A percentile compares a stretch with the other conserved stretches of the same genome.
Conservation (phyloP, 306 rosid genomes). For the Rubus idaeus region DNA sequence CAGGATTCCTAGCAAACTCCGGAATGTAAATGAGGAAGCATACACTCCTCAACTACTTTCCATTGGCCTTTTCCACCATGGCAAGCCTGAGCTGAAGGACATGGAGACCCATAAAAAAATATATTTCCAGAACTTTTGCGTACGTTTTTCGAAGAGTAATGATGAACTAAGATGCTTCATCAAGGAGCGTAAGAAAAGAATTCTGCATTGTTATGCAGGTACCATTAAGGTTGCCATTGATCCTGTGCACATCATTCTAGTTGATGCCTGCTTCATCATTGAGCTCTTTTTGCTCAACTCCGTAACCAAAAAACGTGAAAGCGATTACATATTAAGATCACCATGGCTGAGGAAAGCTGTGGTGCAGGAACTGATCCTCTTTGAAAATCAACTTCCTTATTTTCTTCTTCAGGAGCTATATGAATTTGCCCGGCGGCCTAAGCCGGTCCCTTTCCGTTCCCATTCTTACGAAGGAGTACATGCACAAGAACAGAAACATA, state of each 20-base stretch:
- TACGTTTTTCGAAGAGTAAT: slow-evolving; percentile 7
- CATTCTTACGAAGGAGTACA: not conserved
- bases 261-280: slow-evolving; percentile 36
- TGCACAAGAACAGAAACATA: not conserved
- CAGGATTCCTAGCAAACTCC: slow-evolving; percentile 39
- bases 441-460: too few relatives aligned
- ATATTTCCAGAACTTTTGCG: slow-evolving; percentile 24
- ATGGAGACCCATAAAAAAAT: slow-evolving; percentile 33
- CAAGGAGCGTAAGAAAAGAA: not conserved
- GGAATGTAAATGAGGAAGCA: slow-evolving; percentile 32
- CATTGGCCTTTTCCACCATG: slow-evolving; percentile 43
- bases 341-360: slow-evolving; percentile 41
- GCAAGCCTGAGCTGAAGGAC: slow-evolving; percentile 14
- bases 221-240: not conserved
- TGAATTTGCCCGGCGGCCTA: not conserved
- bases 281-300: slow-evolving; percentile 39
- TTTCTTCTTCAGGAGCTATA: slow-evolving; percentile 35
- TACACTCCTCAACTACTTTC: slow-evolving; percentile 55
- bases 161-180: not conserved
- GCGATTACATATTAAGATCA: slow-evolving; percentile 36
- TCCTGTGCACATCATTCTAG: not conserved
- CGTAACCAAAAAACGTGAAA: not conserved
- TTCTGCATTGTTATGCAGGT: slow-evolving; percentile 5
- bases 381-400: slow-evolving; percentile 59
- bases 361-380: slow-evolving; percentile 41